Percentiles rank a stretch among this genome's conserved stretches.
Evolutionary conservation across 768 basidiomycete genomes (phyloP).

Genomic region (Peribolospora kevripleyi): DNA sequence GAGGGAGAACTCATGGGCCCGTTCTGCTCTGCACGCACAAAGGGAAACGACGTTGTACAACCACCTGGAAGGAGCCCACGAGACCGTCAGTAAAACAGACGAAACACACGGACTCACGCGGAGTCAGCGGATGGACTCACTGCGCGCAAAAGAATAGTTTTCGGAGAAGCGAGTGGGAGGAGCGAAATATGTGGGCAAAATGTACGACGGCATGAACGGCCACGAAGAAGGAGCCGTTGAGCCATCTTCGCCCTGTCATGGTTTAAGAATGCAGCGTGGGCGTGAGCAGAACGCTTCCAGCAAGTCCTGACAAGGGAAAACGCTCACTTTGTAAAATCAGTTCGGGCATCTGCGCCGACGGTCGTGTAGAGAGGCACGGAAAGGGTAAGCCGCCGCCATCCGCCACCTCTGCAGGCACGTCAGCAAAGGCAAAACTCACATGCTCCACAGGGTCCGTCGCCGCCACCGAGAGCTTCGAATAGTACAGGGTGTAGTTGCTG

Average conservation of each 20-base stretch:
- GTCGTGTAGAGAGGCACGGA: too few relatives aligned
- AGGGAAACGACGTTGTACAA: too few relatives aligned
- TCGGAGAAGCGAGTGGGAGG: slow-evolving; percentile 18
- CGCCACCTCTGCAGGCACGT: too few relatives aligned
- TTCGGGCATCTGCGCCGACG: slow-evolving; percentile 26
- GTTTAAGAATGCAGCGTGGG: too few relatives aligned
- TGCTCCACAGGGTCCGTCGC: slow-evolving; percentile 36
- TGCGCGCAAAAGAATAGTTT: slow-evolving; percentile 52
- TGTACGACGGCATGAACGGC: slow-evolving; percentile 75
- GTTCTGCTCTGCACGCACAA: slow-evolving; percentile 28
- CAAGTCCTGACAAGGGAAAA: too few relatives aligned
- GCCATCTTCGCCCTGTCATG: slow-evolving; percentile 51
- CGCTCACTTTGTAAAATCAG: slow-evolving; percentile 45
- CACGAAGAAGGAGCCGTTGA: slow-evolving; percentile 93
- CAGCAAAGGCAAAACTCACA: slow-evolving; percentile 11
- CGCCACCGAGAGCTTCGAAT: slow-evolving; percentile 29
- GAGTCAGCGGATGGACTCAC: slow-evolving; percentile 46
- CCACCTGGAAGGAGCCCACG: too few relatives aligned
- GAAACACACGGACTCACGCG: slow-evolving; percentile 63
- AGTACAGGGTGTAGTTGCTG: slow-evolving; percentile 27
- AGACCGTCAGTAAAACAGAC: too few relatives aligned
- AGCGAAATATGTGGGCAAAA: slow-evolving; percentile 80
- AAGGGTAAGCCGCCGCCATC: too few relatives aligned
- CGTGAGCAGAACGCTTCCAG: too few relatives aligned
- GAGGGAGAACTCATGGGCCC: slow-evolving; percentile 67